Conservation (phyloP, 176 grass and related monocot genomes). For the Elymus sibiricus region DNA sequence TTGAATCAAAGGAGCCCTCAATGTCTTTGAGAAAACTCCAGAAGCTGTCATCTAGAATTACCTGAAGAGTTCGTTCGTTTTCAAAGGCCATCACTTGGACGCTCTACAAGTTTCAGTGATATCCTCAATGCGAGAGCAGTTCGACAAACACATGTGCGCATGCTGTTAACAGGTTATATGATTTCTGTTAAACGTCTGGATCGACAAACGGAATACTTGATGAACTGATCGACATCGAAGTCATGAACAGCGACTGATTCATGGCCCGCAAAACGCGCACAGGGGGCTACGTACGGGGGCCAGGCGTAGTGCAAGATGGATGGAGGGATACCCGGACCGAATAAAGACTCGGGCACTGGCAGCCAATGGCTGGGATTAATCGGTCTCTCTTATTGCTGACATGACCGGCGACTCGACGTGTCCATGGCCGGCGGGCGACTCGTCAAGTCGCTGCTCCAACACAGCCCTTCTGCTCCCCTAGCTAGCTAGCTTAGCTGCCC, state of each 20-base stretch:
- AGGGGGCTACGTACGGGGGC: neutral
- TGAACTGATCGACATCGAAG: neutral
- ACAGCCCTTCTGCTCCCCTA: conserved; percentile 29
- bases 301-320: neutral
- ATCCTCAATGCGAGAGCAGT: neutral
- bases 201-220: neutral
- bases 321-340: neutral
- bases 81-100: neutral
- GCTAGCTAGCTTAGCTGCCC: neutral
- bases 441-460: conserved; percentile 8
- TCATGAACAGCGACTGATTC: neutral
- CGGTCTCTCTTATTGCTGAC: neutral
- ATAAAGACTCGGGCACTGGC: neutral
- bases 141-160: neutral
- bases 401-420: conserved; percentile 10
- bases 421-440: conserved; percentile 23
- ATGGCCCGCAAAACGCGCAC: neutral
- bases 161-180: neutral
- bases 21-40: neutral
- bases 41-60: neutral
- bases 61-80: neutral
- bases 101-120: neutral
- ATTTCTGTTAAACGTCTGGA: neutral
- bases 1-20: no score
- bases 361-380: neutral